Conservation (phyloP, 768 basidiomycete genomes). For the Psilocybe tampanensis region DNA sequence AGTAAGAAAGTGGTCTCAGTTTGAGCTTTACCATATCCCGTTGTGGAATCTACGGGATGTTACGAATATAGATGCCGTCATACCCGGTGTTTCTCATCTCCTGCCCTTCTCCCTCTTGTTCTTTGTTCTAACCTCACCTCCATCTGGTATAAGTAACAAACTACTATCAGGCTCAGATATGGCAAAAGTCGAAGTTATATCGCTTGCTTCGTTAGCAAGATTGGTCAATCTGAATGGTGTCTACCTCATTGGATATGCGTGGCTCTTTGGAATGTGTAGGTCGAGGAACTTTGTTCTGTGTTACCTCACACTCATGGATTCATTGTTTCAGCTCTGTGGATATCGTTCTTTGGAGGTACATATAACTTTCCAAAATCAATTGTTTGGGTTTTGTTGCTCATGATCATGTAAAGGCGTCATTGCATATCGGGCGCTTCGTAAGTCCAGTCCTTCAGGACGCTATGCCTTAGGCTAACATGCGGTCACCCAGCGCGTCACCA, state of each 20-base stretch:
- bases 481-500: slow-evolving; percentile 60
- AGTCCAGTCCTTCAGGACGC: slow-evolving; percentile 21
- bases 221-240: slow-evolving; percentile 41
- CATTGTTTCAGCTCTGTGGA: slow-evolving; percentile 49
- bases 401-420: slow-evolving; percentile 50
- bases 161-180: slow-evolving; percentile 20
- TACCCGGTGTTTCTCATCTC: slow-evolving; percentile 10
- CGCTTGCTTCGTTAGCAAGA: slow-evolving; percentile 30
- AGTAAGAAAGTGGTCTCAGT: neutral
- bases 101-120: neutral
- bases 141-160: neutral
- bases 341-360: slow-evolving; percentile 69
- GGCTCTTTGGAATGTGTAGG: slow-evolving; percentile 74
- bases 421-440: slow-evolving; percentile 61
- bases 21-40: no score
- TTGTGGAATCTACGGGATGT: neutral
- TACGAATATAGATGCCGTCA: slow-evolving; percentile 2
- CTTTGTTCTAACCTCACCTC: neutral
- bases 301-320: neutral
- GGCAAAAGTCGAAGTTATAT: slow-evolving; percentile 38
- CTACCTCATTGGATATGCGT: slow-evolving; percentile 60
- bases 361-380: slow-evolving; percentile 2
- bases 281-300: slow-evolving; percentile 11
- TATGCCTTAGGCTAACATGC: neutral
- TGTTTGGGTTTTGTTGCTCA: neutral